A percentile compares a stretch with the other conserved stretches of the same genome.
These are phyloP conservation scores for Aspergillus eucalypticola DNA, from an alignment of 2,329 filamentous ascomycete species.

Conservation along the genomic window DNA sequence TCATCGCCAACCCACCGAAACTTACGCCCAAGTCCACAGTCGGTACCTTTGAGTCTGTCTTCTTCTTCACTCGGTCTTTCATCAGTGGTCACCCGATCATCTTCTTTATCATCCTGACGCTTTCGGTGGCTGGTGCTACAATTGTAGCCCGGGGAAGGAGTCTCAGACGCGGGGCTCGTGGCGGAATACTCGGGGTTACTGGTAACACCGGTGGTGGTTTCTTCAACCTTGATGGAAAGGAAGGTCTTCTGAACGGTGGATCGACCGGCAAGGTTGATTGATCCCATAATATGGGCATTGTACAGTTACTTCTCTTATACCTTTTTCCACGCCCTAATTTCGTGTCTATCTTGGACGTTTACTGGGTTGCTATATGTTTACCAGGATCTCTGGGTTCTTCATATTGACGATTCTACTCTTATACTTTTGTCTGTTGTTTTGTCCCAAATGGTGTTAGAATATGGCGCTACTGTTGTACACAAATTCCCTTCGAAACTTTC, in stretches of 20 bases:
- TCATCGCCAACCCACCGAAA: constrained; percentile 51
- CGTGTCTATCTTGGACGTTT: constrained; percentile 8
- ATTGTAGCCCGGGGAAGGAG: constrained; percentile 37
- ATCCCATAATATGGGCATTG: constrained; percentile 26
- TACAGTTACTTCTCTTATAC: constrained; percentile 35
- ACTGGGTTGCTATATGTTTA: neutral
- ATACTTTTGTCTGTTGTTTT: neutral
- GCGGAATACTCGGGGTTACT: constrained; percentile 39
- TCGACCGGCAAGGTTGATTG: constrained; percentile 51
- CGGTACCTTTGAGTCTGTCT: constrained; percentile 47
- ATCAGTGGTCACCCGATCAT: constrained; percentile 47
- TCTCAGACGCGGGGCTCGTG: constrained; percentile 31
- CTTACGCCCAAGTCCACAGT: constrained; percentile 53
- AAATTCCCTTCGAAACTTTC: neutral
- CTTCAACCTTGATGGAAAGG: constrained; percentile 52
- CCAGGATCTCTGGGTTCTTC: neutral
- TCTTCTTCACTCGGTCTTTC: constrained; percentile 49
- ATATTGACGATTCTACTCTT: neutral
- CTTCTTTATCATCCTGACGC: constrained; percentile 41
- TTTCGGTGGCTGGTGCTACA: constrained; percentile 35
- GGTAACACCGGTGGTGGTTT: constrained; percentile 42
- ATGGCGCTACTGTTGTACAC: neutral
- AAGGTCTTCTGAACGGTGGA: constrained; percentile 46
- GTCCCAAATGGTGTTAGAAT: neutral
- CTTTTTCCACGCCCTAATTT: constrained; percentile 15